Conservation (phyloP, 331 rosid genomes). For the Saraca asoca region DNA sequence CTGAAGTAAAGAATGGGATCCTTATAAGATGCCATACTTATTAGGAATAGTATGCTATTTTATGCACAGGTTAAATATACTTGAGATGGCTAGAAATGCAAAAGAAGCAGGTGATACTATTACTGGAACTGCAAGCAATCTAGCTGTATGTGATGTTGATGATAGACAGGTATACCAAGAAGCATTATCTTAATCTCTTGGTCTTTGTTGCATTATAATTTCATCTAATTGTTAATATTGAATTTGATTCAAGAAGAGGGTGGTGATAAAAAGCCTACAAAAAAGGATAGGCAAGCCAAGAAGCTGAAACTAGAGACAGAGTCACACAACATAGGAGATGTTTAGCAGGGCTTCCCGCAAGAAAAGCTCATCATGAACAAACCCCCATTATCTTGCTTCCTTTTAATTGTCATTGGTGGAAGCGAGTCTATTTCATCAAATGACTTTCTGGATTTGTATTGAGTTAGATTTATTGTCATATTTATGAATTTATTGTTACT, state of each 20-base stretch:
- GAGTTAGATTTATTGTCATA: no score
- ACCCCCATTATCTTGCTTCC: no score
- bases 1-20: constrained; percentile 31
- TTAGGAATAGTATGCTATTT: constrained; percentile 16
- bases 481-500: no score
- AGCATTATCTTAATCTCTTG: no score
- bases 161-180: no score
- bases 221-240: constrained; percentile 11
- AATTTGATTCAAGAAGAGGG: constrained; percentile 51
- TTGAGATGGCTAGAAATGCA: no score
- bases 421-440: constrained; percentile 25
- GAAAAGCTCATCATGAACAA: no score
- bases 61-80: constrained; percentile 75
- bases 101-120: constrained; percentile 34
- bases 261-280: no score
- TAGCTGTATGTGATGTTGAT: constrained; percentile 34
- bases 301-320: constrained; percentile 73
- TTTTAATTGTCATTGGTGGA: no score
- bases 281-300: constrained; percentile 64
- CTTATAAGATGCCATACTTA: constrained; percentile 25
- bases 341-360: no score
- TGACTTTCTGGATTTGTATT: constrained; percentile 8
- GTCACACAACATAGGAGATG: constrained; percentile 74
- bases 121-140: constrained; percentile 38
- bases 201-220: constrained; percentile 24